phyloP scores from a whole-genome alignment of 2,329 filamentous ascomycete genomes.

The Fusarium sp. region DNA sequence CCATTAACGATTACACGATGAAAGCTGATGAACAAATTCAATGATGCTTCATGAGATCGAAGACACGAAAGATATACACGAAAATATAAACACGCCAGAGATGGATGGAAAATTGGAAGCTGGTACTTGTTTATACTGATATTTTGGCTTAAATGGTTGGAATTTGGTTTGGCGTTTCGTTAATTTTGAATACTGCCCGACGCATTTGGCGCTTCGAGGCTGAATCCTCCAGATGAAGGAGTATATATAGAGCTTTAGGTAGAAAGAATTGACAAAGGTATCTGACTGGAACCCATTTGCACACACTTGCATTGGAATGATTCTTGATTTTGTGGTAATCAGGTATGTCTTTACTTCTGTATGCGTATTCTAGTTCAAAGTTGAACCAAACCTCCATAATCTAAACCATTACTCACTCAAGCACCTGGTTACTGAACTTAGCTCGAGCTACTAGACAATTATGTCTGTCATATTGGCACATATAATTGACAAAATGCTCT shows the following conservation, averaged over 20 bases:
- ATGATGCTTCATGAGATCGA: conserved; percentile 1
- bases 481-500: background rate
- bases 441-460: no score
- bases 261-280: background rate
- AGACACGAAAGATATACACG: background rate
- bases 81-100: background rate
- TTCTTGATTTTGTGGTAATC: no score
- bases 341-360: no score
- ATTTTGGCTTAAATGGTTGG: background rate
- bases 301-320: background rate
- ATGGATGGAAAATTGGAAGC: background rate
- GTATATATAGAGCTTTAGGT: background rate
- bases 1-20: conserved; percentile 16
- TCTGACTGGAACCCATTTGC: background rate
- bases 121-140: background rate
- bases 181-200: background rate
- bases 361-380: no score
- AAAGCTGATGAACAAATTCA: background rate
- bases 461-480: no score
- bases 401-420: no score
- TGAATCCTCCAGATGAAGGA: background rate
- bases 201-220: background rate
- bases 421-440: no score
- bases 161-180: background rate
- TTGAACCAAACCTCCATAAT: no score